A percentile compares a stretch with the other conserved stretches of the same genome.
phyloP scores from a whole-genome alignment of 176 grass and related monocot species.

The Cenchrus fungigraminus region DNA sequence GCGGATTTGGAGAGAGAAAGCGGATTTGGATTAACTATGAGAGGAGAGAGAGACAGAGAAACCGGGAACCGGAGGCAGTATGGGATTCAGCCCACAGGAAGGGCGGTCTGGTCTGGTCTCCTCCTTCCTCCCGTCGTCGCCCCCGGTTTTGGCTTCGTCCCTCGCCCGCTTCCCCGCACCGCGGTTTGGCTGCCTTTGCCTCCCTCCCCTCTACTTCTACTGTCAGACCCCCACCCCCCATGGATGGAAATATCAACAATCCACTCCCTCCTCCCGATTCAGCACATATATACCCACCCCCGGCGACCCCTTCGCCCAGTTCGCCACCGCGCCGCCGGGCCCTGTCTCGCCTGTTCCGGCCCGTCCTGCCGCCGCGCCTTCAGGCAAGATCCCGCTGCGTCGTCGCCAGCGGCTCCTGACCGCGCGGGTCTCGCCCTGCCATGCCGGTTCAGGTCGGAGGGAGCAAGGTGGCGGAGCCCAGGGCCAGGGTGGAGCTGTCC shows the following conservation, averaged over 20 bases:
- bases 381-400: slow-evolving; percentile 1
- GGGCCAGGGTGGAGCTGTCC: neutral
- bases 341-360: neutral
- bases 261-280: neutral
- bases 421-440: neutral
- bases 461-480: slow-evolving; percentile 20
- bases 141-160: slow-evolving; percentile 17
- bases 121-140: slow-evolving; percentile 14
- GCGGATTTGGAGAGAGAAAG: neutral
- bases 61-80: neutral
- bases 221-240: neutral
- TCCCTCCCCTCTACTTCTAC: neutral
- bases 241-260: slow-evolving; percentile 2
- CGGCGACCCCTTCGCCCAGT: neutral
- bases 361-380: neutral
- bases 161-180: neutral
- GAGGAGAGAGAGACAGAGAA: neutral
- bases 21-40: neutral
- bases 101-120: neutral
- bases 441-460: slow-evolving; percentile 47
- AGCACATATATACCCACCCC: neutral
- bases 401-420: neutral
- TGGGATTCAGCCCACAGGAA: slow-evolving; percentile 12
- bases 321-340: neutral
- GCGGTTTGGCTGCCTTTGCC: neutral